These are phyloP conservation scores for Dictyostelium brefeldianum DNA, from an alignment of 78 protist genomes.

Conservation along the genomic window DNA sequence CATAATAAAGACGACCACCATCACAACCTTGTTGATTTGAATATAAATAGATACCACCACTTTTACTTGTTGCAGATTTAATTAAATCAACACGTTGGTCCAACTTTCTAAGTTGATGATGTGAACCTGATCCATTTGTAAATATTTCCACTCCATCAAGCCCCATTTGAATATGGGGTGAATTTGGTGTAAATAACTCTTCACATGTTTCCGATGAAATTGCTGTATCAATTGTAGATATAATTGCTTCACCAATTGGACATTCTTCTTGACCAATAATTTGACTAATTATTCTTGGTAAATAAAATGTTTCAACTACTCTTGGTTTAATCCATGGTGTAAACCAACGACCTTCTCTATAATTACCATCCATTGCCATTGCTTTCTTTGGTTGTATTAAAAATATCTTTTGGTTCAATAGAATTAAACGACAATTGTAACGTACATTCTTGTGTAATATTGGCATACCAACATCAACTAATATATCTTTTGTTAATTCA, in stretches of 20 bases:
- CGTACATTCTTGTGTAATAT: constrained; percentile 84
- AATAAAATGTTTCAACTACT: constrained; percentile 42
- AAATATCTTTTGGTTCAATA: constrained; percentile 62
- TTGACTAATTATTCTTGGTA: constrained; percentile 59
- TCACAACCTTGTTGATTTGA: constrained; percentile 92
- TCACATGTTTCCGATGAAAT: constrained; percentile 89
- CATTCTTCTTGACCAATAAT: constrained; percentile 55
- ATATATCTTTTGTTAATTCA: constrained; percentile 73
- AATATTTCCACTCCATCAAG: constrained; percentile 91
- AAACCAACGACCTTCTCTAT: constrained; percentile 93
- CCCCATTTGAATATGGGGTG: constrained; percentile 82
- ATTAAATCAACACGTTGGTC: constrained; percentile 87
- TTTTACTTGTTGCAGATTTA: constrained; percentile 76
- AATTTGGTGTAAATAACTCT: constrained; percentile 91
- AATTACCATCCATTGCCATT: constrained; percentile 94
- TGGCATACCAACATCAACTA: constrained; percentile 93
- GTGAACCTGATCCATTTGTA: constrained; percentile 93
- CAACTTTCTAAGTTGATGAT: constrained; percentile 93
- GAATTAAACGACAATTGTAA: constrained; percentile 91
- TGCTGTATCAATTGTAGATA: constrained; percentile 58
- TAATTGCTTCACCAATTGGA: constrained; percentile 87
- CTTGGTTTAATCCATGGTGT: constrained; percentile 82
- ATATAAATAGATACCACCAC: constrained; percentile 80
- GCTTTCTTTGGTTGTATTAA: constrained; percentile 91
- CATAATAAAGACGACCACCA: constrained; percentile 93